Evolutionary conservation across 306 rosid species (phyloP), one percentile per base, ranked within the genome.

Genomic region (Abrus precatorius): DNA sequence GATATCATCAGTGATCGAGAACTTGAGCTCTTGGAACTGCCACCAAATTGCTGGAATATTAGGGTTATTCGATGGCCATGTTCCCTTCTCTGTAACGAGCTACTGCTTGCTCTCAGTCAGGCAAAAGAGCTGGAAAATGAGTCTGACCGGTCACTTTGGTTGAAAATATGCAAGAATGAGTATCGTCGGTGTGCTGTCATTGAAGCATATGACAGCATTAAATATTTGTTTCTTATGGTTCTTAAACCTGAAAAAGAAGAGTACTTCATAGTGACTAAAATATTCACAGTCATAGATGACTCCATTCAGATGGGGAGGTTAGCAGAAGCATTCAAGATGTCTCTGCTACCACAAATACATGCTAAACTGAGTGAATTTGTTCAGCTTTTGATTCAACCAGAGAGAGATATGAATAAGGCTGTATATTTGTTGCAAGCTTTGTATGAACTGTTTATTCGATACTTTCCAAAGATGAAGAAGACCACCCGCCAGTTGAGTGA

Each of bases 31-130:
- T 45, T 94, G 88, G 97, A 89, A 82, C 88, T 94, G 68, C 90
- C 95, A 8, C 97, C 95, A 65, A 94, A 92, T 83, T 84, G 82
- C 81, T 94, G 98, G 98, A 67, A 74, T 74, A 92, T 94, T 86
- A 76, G 89, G 86, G 98, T 94, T 61, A 84, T 94, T 83, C 97
- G 98, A 52, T 94, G 98, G 97, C 98, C 98, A 0, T 91, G 93
- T 85, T 73, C 59, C 83, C 93, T 92, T 75, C 86, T 94, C 74
- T 84, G 93, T 88, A 91, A 94, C 77, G 98, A 94, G 78, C 88
- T 94, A 56, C 84, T 94, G 63, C 97, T 90, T 80, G 97, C 98
- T 79, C 83, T 94, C 56, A 86, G 92, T 82, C 97, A 88, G 91
- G 97, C 97, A 45, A 72, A 68, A 36, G 94, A 90, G 90, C 81